A percentile compares a stretch with the other conserved stretches of the same genome.
Conservation (phyloP, 2,329 filamentous ascomycete species). For the Calonectria pseudoreteaudii region DNA sequence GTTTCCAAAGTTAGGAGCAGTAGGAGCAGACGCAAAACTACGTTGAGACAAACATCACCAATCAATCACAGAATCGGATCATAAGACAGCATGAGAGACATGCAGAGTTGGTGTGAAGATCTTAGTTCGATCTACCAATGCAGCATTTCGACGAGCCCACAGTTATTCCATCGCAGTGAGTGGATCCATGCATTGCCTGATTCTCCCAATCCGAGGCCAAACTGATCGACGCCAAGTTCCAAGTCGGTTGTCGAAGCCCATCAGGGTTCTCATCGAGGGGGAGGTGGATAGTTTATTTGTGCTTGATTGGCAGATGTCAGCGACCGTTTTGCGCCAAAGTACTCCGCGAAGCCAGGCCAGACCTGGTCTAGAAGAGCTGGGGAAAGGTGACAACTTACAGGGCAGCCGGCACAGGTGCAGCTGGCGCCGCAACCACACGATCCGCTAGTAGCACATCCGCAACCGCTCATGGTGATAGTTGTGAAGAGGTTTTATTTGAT, state of each 20-base stretch:
- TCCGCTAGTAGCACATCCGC: constrained; percentile 55
- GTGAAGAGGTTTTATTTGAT: constrained; percentile 20
- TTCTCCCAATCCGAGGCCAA: constrained; percentile 18
- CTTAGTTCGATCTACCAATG: constrained; percentile 9
- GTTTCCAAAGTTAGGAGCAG: not conserved
- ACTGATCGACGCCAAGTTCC: constrained; percentile 17
- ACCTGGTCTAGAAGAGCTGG: constrained; percentile 1
- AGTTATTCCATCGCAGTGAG: constrained; percentile 26
- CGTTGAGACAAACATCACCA: not conserved
- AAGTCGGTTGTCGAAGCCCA: constrained; percentile 23
- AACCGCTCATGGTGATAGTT: constrained; percentile 54
- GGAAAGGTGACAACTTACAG: constrained; percentile 48
- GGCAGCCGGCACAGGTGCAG: constrained; percentile 58
- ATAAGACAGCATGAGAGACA: not conserved
- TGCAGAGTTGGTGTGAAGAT: not conserved
- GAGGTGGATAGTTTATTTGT: constrained; percentile 40
- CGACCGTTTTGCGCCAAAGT: not conserved
- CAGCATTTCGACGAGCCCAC: constrained; percentile 10
- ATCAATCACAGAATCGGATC: not conserved
- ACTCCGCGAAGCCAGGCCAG: constrained; percentile 14
- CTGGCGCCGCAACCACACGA: constrained; percentile 55
- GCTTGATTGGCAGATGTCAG: constrained; percentile 42
- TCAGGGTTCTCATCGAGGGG: constrained; percentile 41
- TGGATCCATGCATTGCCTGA: constrained; percentile 36
- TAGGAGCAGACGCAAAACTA: not conserved